Conservation (phyloP, 2,329 filamentous ascomycete genomes). For the Fusarium sulawesiense region DNA sequence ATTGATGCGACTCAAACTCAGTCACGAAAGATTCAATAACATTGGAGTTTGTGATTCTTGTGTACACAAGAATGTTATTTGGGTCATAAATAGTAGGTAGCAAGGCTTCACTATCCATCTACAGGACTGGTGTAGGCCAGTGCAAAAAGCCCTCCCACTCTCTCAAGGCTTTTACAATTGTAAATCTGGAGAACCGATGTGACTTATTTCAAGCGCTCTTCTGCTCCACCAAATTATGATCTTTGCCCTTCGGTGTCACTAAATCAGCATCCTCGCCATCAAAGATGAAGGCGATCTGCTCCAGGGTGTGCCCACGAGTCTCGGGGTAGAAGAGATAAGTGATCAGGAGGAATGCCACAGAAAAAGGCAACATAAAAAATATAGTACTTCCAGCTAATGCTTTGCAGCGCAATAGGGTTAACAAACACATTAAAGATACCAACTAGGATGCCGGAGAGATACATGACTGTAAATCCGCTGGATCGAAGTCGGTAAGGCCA, state of each 20-base stretch:
- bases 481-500: conserved; percentile 12
- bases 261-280: not conserved
- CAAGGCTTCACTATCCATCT: too few relatives aligned
- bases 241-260: not conserved
- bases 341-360: not conserved
- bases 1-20: too few relatives aligned
- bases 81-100: too few relatives aligned
- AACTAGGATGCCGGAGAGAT: not conserved
- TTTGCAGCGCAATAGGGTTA: conserved; percentile 10
- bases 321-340: not conserved
- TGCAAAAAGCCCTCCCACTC: too few relatives aligned
- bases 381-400: conserved; percentile 14
- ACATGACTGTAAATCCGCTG: not conserved
- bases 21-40: too few relatives aligned
- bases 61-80: too few relatives aligned
- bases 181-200: too few relatives aligned
- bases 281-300: conserved; percentile 16
- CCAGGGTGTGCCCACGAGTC: not conserved
- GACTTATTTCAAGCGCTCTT: too few relatives aligned
- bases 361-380: conserved; percentile 2
- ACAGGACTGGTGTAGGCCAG: too few relatives aligned
- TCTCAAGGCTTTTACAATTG: too few relatives aligned
- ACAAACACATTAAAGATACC: conserved; percentile 12
- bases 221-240: too few relatives aligned
- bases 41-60: too few relatives aligned